Conservation (phyloP, 2,329 filamentous ascomycete species). For the Mariannaea sp. region DNA sequence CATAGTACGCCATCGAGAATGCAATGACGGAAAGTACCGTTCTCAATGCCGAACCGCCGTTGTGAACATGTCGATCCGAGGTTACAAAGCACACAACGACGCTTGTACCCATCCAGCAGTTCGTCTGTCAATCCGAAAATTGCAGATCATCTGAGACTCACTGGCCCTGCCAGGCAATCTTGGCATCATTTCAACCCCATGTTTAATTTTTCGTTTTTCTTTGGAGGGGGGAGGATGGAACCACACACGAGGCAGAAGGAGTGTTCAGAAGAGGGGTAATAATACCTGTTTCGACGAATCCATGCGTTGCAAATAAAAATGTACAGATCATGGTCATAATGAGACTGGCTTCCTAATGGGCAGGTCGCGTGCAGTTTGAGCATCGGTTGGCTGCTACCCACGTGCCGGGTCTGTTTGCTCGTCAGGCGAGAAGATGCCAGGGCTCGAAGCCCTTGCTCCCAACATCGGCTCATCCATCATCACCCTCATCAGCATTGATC, state of each 20-base stretch:
- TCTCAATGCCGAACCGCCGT: not conserved
- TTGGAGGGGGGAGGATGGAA: constrained; percentile 2
- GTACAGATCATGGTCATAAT: too few species aligned
- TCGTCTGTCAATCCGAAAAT: not conserved
- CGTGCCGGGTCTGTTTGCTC: not conserved
- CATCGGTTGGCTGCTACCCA: not conserved
- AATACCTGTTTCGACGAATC: too few species aligned
- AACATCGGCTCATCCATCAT: too few species aligned
- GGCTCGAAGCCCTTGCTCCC: too few species aligned
- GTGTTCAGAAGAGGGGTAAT: not conserved
- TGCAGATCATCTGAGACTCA: not conserved
- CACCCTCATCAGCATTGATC: too few species aligned
- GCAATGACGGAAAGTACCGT: not conserved
- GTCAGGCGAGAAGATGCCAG: too few species aligned
- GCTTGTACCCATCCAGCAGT: not conserved
- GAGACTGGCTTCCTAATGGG: too few species aligned
- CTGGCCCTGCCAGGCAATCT: not conserved
- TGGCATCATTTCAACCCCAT: not conserved
- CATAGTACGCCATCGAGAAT: too few species aligned
- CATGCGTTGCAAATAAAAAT: too few species aligned
- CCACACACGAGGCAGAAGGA: not conserved
- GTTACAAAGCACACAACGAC: not conserved
- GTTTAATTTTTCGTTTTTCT: not conserved
- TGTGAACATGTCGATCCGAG: not conserved
- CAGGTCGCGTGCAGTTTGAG: not conserved